Base-by-base conservation (phyloP, 345 rosid genomes). In the Moringa oleifera region DNA sequence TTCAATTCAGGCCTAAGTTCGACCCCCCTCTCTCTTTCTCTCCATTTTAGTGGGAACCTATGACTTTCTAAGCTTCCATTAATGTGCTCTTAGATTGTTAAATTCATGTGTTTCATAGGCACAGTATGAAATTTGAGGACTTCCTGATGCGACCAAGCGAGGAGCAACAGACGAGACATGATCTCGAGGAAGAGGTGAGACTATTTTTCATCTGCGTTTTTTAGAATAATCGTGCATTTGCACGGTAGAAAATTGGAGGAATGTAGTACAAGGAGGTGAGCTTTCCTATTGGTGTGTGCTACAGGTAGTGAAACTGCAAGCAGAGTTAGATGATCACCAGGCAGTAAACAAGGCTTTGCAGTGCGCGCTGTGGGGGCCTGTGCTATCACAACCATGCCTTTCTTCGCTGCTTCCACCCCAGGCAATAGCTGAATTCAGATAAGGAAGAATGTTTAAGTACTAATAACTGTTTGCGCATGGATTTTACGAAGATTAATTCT, bases 81-180 rank as follows among this genome's bases (percentile, higher is more conserved):
- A 51, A 13, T 18, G 9, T 18, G 57, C 16, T 54, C 21, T 18
- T 18, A 19, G 21, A 11, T 46, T 21, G 46, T 24, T 25, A 58
- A 31, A 25, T 22, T 20, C 31, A n/a, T n/a, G n/a, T n/a, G n/a
- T 33, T 33, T 11, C 37, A 11, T 33, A 4, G 50, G 20, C 20
- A 19, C 3, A 80, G 25, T 25, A 91, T 84, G 96, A 91, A 83
- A 75, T 91, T 88, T 74, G 96, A 88, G 73, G 86, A 91, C 72
- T 71, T 81, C 53, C 79, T 85, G 59, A 83, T 74, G 93, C 84
- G 83, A 60, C 67, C 64, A 69, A 71, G 50, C 19, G 81, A 68
- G 24, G 77, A 72, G 52, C 66, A 83, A 25, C 75, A 59, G 70
- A 74, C 69, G 67, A 79, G 77, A 66, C 63, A 64, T 31, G 69